Evolutionary conservation across 169 alveolate species (phyloP), one percentile per base, ranked within the genome.

Genomic region (Babesia bigemina): DNA sequence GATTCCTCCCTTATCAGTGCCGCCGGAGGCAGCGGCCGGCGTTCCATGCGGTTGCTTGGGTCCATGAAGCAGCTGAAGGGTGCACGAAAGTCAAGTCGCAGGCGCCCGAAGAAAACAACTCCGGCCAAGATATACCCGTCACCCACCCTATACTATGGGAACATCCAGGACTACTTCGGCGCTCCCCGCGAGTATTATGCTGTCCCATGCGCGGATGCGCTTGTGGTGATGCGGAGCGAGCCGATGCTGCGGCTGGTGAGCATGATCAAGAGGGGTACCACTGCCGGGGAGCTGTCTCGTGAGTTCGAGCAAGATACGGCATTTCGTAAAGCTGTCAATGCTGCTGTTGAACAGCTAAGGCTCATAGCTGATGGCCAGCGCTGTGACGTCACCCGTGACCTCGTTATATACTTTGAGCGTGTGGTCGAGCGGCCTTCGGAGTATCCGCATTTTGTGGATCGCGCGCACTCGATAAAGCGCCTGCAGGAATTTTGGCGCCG

Each of bases 71-170:
- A 62, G 24, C 79, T 83, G 24, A 83, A 83, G 70, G 90, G 81
- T 2, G 90, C 76, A 16, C 70, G 86, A 17, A 66, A 69, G 67
- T 65, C 22, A 45, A 39, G 61, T 14, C 70, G 90, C 49, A 75
- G 56, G 28, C 48, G 90, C 19, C 90, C 90, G 24, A 73, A 75
- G 70, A 83, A 83, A 67, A 65, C 59, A n/a, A 61, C 72, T 3
- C 86, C 90, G 36, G 63, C 86, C 24, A 55, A 65, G n/a, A 69
- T 83, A 26, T 83, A 83, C 59, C 86, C 90, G 2, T 83, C 90
- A 0, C 90, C 90, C 13, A 73, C 90, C 13, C 72, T 71, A 22
- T 83, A 83, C 62, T 83, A 83, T 58, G 86, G 86, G 9, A 75
- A 83, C 39, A 78, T 67, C 4, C 85, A 83, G 28, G 87, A 83